Evolutionary conservation across 106 monocot genomes (phyloP).

Genomic region (Allium fistulosum): DNA sequence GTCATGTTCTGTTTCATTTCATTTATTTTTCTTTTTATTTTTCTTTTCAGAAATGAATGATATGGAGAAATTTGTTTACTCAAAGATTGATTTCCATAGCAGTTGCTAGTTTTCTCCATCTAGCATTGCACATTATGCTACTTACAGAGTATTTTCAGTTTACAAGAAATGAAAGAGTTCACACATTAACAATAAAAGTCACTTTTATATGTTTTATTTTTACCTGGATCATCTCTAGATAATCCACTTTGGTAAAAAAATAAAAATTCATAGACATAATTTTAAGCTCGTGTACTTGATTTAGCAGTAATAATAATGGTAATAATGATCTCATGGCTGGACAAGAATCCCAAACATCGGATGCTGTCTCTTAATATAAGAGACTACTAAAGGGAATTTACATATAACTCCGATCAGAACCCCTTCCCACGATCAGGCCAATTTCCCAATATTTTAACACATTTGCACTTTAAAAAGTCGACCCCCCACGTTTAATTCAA

Average conservation of each 20-base stretch:
- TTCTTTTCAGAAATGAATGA: neutral
- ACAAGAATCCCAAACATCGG: conserved; percentile 7
- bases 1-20: neutral
- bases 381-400: neutral
- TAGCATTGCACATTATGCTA: no score
- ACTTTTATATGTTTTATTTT: neutral
- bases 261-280: no score
- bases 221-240: neutral
- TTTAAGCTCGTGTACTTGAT: no score
- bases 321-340: neutral
- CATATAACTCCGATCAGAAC: conserved; percentile 1
- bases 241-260: neutral
- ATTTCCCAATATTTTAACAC: neutral
- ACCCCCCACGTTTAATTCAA: conserved; percentile 1
- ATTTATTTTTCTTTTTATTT: no score
- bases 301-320: neutral
- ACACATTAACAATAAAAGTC: neutral
- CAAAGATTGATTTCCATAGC: neutral
- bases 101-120: neutral
- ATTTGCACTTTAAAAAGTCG: neutral
- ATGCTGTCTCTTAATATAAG: neutral
- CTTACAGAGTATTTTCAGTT: neutral
- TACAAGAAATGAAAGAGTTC: neutral
- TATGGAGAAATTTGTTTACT: no score
- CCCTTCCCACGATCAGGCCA: conserved; percentile 12